Conservation (phyloP, 208 protist species). For the Wallacemonas rigidus region DNA sequence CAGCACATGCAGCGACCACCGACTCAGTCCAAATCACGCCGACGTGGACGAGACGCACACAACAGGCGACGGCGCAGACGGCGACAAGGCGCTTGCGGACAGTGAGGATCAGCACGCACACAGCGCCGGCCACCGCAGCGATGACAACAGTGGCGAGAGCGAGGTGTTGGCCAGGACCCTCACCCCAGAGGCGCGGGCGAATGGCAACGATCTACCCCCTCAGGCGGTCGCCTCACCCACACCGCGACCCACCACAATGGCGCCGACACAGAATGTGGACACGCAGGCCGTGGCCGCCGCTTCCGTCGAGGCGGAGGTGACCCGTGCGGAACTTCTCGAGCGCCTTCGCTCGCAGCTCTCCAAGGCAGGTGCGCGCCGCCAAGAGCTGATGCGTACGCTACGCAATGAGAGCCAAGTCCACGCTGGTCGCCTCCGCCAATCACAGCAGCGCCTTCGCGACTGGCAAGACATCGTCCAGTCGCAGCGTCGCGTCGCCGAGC, state of each 20-base stretch:
- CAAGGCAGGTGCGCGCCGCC: conserved; percentile 17
- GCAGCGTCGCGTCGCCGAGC: conserved; percentile 29
- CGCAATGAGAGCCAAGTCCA: conserved; percentile 36
- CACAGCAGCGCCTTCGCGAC: conserved; percentile 56
- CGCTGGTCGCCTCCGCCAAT: conserved; percentile 35
- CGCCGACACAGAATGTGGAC: too few relatives aligned
- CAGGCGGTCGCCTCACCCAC: too few relatives aligned
- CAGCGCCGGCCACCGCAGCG: background rate
- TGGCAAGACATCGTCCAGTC: conserved; percentile 52
- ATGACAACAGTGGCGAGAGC: background rate
- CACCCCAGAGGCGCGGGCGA: too few relatives aligned
- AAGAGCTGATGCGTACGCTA: conserved; percentile 20
- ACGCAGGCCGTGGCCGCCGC: too few relatives aligned
- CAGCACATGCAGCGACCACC: conserved; percentile 5
- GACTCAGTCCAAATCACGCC: too few relatives aligned
- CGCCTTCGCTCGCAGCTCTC: conserved; percentile 31
- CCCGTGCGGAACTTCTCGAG: conserved; percentile 17
- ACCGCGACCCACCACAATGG: too few relatives aligned
- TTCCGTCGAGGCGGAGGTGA: background rate
- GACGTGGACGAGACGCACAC: background rate
- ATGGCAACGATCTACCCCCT: too few relatives aligned
- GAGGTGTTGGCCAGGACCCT: too few relatives aligned
- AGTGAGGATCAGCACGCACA: background rate
- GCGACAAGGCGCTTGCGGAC: background rate
- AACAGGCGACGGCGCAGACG: background rate